Conservation (phyloP, 306 rosid genomes). For the Parietaria judaica region DNA sequence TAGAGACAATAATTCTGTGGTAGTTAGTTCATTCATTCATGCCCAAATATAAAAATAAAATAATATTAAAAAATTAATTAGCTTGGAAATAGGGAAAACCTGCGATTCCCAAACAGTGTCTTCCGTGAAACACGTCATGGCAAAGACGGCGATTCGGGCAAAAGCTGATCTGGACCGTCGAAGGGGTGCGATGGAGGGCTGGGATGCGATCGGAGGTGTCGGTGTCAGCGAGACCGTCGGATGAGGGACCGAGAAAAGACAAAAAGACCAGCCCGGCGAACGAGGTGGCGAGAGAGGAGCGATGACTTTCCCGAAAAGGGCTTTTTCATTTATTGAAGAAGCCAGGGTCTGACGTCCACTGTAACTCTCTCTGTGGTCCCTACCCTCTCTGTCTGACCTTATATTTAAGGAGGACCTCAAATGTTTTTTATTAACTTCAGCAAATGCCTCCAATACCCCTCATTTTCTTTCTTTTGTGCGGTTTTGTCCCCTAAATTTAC, state of each 20-base stretch:
- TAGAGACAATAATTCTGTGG: no score
- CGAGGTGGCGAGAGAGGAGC: neutral
- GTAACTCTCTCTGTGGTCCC: neutral
- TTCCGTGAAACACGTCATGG: slow-evolving; percentile 42
- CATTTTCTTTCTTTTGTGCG: no score
- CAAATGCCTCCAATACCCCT: no score
- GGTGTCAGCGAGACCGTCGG: slow-evolving; percentile 15
- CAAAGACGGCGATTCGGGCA: slow-evolving; percentile 49
- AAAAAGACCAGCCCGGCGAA: neutral
- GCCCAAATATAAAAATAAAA: no score
- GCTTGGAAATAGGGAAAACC: no score
- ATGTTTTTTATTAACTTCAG: no score
- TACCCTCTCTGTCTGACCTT: neutral
- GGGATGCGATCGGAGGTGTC: neutral
- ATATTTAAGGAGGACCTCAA: no score
- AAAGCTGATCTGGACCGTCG: slow-evolving; percentile 15
- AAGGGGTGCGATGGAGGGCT: neutral
- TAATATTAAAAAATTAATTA: no score
- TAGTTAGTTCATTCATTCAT: no score
- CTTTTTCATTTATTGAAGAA: neutral
- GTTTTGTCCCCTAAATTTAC: no score
- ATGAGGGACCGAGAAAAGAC: slow-evolving; percentile 6
- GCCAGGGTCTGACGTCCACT: neutral
- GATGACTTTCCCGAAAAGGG: neutral
- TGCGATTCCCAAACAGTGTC: slow-evolving; percentile 17